Evolutionary conservation across 768 basidiomycete species (phyloP), one percentile per base, ranked within the genome.

Genomic region (Tricholoma saponaceum): DNA sequence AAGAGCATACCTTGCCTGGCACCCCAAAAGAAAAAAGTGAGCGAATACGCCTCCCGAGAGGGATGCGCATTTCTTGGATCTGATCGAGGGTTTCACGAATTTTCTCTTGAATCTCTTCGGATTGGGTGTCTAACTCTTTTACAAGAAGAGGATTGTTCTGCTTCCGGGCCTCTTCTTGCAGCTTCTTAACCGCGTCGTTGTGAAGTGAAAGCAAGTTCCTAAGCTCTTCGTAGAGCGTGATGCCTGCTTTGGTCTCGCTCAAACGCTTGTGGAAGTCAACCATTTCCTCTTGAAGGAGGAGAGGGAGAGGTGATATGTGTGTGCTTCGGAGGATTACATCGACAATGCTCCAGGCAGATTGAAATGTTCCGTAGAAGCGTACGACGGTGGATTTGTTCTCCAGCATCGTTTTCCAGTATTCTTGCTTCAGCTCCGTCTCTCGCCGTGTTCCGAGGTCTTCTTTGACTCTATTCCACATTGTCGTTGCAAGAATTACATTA

Each of bases 401-500:
- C n/a, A 60, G 28, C 55, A 60, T 60, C 14, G 37, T 43, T 41
- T 33, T 50, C 59, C 59, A 56, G 32, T 56, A 46, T 7, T 53
- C 35, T 30, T 60, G 32, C 23, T 32, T 43, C 32, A 60, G 33
- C 3, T 50, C 26, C 9, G 28, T 52, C 22, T 60, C 55, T 22
- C 59, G 55, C n/a, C 52, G 51, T 20, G 44, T 44, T 18, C 59
- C 59, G 10, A 54, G 46, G 4, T 49, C 51, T 30, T 51, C 18
- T 16, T 51, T 46, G 6, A 76, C 75, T 52, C 67, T 66, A 6
- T 65, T 66, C 77, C 78, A 78, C 75, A 72, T 80, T 46, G 72
- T 79, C 59, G 79, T 79, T 49, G 72, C 72, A 58, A 79, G 70
- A 52, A 77, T 67, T 43, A 78, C 79, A 58, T 75, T 75, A 44